Percentiles rank a stretch among this genome's conserved stretches.
Evolutionary conservation across 2,329 filamentous ascomycete species (phyloP).

Genomic region (Catunica adiposa): DNA sequence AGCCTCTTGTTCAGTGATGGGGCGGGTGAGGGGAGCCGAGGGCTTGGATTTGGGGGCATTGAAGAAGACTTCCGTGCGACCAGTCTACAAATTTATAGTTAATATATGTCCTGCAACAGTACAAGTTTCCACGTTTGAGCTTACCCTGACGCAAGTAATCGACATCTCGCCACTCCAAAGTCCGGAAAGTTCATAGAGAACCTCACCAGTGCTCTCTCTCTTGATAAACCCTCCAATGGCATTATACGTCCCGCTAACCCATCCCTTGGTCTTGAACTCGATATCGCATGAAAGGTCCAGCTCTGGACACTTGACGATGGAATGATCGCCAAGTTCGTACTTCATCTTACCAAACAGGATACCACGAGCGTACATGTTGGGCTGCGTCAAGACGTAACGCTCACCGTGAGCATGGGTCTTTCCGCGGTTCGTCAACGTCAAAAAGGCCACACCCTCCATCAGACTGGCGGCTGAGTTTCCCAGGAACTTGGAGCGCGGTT

Average conservation of each 20-base stretch:
- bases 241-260: constrained; percentile 92
- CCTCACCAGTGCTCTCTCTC: constrained; percentile 70
- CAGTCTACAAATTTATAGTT: constrained; percentile 42
- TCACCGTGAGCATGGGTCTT: constrained; percentile 51
- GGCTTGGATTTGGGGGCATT: constrained; percentile 66
- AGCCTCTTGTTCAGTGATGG: constrained; percentile 72
- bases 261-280: constrained; percentile 97
- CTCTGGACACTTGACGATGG: constrained; percentile 80
- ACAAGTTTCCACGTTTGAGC: constrained; percentile 17
- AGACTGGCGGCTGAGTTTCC: constrained; percentile 95
- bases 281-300: constrained; percentile 74
- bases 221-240: constrained; percentile 85
- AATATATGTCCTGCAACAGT: not conserved
- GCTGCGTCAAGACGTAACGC: constrained; percentile 85
- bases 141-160: constrained; percentile 64
- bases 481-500: constrained; percentile 85
- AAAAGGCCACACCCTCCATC: constrained; percentile 90
- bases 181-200: constrained; percentile 80
- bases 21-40: constrained; percentile 54
- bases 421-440: constrained; percentile 67
- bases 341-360: constrained; percentile 99
- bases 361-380: constrained; percentile 96
- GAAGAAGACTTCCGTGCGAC: constrained; percentile 79
- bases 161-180: constrained; percentile 92
- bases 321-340: constrained; percentile 94